phyloP scores from a whole-genome alignment of 1,139 yeast species.

The Pneumocystis oryctolagi region DNA sequence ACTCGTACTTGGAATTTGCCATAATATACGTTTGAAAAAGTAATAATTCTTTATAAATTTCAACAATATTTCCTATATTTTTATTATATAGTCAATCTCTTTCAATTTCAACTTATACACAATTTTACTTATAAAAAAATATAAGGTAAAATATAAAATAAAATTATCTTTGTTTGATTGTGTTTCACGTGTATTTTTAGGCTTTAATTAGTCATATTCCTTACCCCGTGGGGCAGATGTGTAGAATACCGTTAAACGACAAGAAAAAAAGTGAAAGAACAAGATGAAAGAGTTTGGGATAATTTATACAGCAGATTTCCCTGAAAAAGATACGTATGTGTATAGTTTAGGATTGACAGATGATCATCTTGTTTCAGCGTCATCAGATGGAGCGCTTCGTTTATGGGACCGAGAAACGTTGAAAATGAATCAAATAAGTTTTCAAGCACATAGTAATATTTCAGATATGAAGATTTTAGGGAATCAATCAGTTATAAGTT shows the following conservation, averaged over 20 bases:
- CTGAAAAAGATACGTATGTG: not conserved
- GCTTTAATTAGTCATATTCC: no score
- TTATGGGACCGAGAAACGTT: not conserved
- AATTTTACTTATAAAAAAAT: no score
- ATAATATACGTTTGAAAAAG: slow-evolving; percentile 21
- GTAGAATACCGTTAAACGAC: not conserved
- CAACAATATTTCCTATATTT: not conserved
- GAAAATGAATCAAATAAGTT: not conserved
- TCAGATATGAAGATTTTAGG: not conserved
- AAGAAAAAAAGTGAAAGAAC: not conserved
- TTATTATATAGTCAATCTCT: not conserved
- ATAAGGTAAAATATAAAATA: no score
- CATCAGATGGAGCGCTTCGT: not conserved
- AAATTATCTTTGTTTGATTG: no score
- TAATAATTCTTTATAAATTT: not conserved
- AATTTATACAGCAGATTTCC: not conserved
- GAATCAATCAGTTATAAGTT: slow-evolving; percentile 2
- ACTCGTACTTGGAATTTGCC: slow-evolving; percentile 75
- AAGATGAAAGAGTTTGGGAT: not conserved
- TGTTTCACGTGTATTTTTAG: no score
- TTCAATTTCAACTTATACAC: no score
- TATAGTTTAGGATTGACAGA: not conserved
- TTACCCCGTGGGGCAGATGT: not conserved
- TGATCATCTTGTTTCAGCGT: not conserved
- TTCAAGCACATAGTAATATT: not conserved